A percentile compares a stretch with the other conserved stretches of the same genome.
These are phyloP conservation scores for Globisporangium irregulare DNA, from an alignment of 352 stramenopile genomes.

Conservation along the genomic window DNA sequence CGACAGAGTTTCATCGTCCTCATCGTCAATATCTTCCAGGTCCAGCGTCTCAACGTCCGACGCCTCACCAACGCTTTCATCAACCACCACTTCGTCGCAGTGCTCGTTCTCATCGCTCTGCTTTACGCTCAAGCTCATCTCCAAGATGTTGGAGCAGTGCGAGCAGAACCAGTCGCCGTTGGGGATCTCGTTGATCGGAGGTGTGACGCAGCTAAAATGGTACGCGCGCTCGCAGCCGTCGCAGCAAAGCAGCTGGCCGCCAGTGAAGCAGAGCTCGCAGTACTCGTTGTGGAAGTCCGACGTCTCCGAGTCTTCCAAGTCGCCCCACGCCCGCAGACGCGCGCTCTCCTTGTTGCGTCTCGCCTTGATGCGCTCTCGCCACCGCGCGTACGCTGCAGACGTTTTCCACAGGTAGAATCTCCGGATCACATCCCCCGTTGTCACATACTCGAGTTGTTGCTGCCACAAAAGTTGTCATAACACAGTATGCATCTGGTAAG, in stretches of 20 bases:
- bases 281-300: conserved; percentile 58
- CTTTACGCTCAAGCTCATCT: conserved; percentile 11
- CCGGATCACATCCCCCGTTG: conserved; percentile 46
- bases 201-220: conserved; percentile 68
- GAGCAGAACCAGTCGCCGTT: conserved; percentile 63
- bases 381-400: conserved; percentile 45
- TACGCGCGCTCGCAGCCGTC: conserved; percentile 69
- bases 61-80: conserved; percentile 1
- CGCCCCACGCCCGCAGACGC: conserved; percentile 39
- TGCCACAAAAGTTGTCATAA: conserved; percentile 10
- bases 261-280: conserved; percentile 66
- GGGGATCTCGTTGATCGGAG: conserved; percentile 51
- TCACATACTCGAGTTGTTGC: conserved; percentile 40
- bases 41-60: conserved; percentile 18
- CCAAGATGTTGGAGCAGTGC: conserved; percentile 31
- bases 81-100: conserved; percentile 22
- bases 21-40: conserved; percentile 18
- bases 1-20: conserved; percentile 20
- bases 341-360: conserved; percentile 46
- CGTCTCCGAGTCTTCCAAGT: conserved; percentile 34
- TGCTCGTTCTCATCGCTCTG: conserved; percentile 28
- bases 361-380: conserved; percentile 33
- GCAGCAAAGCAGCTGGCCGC: conserved; percentile 61
- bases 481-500: not conserved
- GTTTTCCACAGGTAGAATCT: conserved; percentile 75